Evolutionary conservation across 352 stramenopile species (phyloP).

Genomic region (Phytopythium mirpurense): DNA sequence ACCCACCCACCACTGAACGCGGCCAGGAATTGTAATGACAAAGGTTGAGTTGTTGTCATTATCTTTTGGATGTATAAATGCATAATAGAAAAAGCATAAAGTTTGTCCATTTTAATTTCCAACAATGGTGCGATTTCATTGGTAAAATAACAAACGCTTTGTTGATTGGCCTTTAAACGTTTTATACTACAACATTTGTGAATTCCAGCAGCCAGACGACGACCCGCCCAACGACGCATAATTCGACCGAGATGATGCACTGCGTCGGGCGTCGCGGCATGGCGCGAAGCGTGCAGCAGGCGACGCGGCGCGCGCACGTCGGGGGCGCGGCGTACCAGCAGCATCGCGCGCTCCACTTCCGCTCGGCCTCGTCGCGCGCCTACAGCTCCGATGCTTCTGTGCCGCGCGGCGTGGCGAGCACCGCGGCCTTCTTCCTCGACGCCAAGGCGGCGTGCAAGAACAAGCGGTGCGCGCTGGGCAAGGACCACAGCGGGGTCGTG

Average conservation of each 20-base stretch:
- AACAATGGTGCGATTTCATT: too few relatives aligned
- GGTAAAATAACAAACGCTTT: too few relatives aligned
- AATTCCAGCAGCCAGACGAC: too few relatives aligned
- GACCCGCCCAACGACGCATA: too few relatives aligned
- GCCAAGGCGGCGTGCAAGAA: conserved; percentile 65
- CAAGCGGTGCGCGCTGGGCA: conserved; percentile 54
- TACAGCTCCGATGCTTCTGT: conserved; percentile 11
- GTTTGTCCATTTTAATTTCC: too few relatives aligned
- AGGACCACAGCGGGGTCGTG: conserved; percentile 39
- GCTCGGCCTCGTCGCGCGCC: conserved; percentile 5
- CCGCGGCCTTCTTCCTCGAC: conserved; percentile 60
- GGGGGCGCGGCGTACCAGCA: conserved; percentile 8
- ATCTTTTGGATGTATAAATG: too few relatives aligned
- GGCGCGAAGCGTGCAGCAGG: conserved; percentile 17
- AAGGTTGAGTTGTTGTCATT: too few relatives aligned
- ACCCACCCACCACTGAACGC: conserved; percentile 2
- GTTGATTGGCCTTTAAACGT: too few relatives aligned
- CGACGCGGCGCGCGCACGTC: conserved; percentile 11
- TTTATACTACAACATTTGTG: too few relatives aligned
- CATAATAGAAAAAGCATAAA: too few relatives aligned
- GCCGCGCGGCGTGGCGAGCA: conserved; percentile 14
- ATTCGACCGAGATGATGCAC: conserved; percentile 23
- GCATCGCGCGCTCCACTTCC: conserved; percentile 19
- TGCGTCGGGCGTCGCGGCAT: conserved; percentile 12
- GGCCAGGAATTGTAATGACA: conserved; percentile 3